Base-by-base conservation (phyloP, 2,329 filamentous ascomycete species). In the Didymellaceae sp. region DNA sequence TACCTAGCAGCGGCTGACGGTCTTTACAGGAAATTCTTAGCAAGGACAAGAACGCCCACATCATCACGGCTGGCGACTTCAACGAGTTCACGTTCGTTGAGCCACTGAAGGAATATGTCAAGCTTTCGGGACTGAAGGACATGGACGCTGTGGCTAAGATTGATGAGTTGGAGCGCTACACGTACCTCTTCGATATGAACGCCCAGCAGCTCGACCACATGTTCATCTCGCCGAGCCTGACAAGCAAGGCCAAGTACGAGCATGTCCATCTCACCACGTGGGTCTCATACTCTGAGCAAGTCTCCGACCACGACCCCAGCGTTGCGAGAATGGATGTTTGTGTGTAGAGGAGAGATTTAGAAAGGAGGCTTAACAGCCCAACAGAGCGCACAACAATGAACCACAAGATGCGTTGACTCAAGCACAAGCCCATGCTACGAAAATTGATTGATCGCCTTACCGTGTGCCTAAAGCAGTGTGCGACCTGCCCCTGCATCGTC, bases 251-350 rank as follows among this genome's bases (percentile, higher is more conserved):
- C 13, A 70, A 76, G 61, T 83, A 84, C 58, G 84, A 89, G 77
- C 86, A 90, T 70, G 65, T 90, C 20, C 87, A 90, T 73, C 75
- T 89, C 42, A 90, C 89, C 69, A 85, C 86, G 3, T 90, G 87
- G 87, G 22, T 79, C 72, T 52, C 45, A 32, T 54, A 28, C 14
- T 78, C 75, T 22, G 81, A 81, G 44, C 77, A 82, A 68, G 80
- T 83, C 17, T 86, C 82, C 42, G 87, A 90, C 66, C 87, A 90
- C 66, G 87, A 90, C 63, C 87, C 87, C 0, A 85, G 80, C 35
- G 81, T 90, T 13, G 86, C 82, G 3, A 77, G 74, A 70, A 74
- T 90, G 50, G 78, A 88, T 66, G 70, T 89, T 4, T 90, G 86
- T 56, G 61, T 56, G 20, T 71, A 63, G 46, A 33, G 20, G 43